Base-by-base conservation (phyloP, 2,329 filamentous ascomycete species). In the Leptoxyphium fumago region DNA sequence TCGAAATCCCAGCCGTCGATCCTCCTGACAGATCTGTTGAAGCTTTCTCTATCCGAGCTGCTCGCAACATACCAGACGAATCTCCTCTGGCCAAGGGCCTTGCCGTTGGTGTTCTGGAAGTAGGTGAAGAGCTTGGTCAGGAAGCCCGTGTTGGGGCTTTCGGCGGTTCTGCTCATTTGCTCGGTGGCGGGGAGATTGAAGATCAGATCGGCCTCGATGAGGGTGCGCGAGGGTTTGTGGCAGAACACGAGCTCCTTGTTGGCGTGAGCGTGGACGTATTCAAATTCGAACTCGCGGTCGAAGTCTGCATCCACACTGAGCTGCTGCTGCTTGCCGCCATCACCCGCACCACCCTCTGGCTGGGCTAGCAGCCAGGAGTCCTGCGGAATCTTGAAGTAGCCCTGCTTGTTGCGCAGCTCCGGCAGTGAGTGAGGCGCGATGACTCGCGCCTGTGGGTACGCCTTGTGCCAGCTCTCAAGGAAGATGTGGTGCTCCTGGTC, bases 401-500 rank as follows among this genome's bases (percentile, higher is more conserved):
- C 52, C 38, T 61, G 56, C 44, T 59, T 62, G 28, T 59, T 74
- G 36, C 89, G 80, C 67, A 94, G 93, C 64, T 88, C 85, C 17
- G 77, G 78, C 1, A 98, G 75, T 0, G 84, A 85, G 55, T 89
- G 80, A 1, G 85, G 83, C 1, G 80, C 89, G 55, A 96, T 75
- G 40, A 98, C 72, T 55, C 80, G 79, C 29, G 89, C 88, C 38
- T 73, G 62, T 0, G 89, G 88, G 61, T 77, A 96, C 21, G 77
- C 83, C 41, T 74, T 68, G 55, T 83, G 78, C 89, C 91, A 98
- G 41, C 84, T 72, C 0, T 83, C 81, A 43, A 98, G 62, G 69
- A 91, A 93, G 61, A 98, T 85, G 72, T 98, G 91, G 64, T 98
- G 91, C 68, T 98, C 87, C 43, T 84, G 73, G 62, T 98, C 91